These are phyloP conservation scores for Reutealis trisperma DNA, from an alignment of 345 rosid species.

Conservation along the genomic window DNA sequence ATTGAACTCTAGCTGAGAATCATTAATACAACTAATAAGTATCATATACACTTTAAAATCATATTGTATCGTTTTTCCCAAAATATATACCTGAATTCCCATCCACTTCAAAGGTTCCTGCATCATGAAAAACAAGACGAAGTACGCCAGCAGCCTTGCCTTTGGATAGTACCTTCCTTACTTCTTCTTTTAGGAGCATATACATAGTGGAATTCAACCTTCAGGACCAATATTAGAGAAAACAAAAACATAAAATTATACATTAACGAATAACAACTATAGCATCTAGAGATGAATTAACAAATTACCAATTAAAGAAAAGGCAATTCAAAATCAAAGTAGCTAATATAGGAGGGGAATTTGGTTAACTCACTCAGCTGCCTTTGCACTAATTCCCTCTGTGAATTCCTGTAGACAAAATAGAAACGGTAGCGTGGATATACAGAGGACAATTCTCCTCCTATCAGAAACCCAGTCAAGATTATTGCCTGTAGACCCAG, in stretches of 20 bases:
- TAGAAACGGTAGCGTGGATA: conserved; percentile 54
- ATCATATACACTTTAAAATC: not conserved
- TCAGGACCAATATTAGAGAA: conserved; percentile 21
- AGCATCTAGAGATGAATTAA: not conserved
- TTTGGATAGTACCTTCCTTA: conserved; percentile 70
- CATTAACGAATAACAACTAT: not conserved
- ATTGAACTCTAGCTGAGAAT: not conserved
- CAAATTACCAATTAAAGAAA: not conserved
- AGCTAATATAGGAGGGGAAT: not conserved
- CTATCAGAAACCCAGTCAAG: conserved; percentile 29
- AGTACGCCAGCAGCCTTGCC: conserved; percentile 96
- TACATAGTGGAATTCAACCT: conserved; percentile 40
- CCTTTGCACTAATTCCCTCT: conserved; percentile 38
- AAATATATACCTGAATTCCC: conserved; percentile 52
- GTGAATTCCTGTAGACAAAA: conserved; percentile 25
- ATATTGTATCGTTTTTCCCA: not conserved
- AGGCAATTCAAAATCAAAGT: not conserved
- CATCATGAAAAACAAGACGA: conserved; percentile 96
- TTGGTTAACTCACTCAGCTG: conserved; percentile 51
- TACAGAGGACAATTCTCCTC: conserved; percentile 46
- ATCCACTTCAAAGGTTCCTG: conserved; percentile 77
- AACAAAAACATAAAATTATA: not conserved
- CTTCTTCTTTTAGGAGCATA: conserved; percentile 48
- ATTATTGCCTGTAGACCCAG: conserved; percentile 29
- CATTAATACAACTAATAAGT: not conserved